phyloP scores from a whole-genome alignment of 169 alveolate genomes.

The Cryptosporidium sp. region DNA sequence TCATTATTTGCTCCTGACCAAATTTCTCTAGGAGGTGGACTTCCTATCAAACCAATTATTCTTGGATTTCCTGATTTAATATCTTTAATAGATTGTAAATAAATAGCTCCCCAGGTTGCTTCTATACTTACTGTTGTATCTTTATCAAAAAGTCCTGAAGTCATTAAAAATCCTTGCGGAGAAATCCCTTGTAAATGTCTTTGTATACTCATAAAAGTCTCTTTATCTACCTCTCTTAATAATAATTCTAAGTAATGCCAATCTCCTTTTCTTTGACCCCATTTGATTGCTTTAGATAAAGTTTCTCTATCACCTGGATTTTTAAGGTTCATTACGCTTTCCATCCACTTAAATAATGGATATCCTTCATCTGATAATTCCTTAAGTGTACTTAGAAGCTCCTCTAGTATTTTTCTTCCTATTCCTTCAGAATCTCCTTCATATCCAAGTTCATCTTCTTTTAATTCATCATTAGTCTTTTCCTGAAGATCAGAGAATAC shows the following conservation, averaged over 20 bases:
- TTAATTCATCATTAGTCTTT: not conserved
- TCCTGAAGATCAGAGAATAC: slow-evolving; percentile 39
- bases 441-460: not conserved
- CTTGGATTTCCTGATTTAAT: slow-evolving; percentile 35
- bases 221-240: slow-evolving; percentile 28
- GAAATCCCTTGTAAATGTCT: slow-evolving; percentile 62
- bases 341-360: slow-evolving; percentile 67
- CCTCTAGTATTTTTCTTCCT: not conserved
- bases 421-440: slow-evolving; percentile 12
- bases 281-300: slow-evolving; percentile 39
- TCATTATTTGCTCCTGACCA: slow-evolving; percentile 71
- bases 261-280: slow-evolving; percentile 62
- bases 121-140: slow-evolving; percentile 42
- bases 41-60: slow-evolving; percentile 49
- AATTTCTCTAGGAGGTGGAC: slow-evolving; percentile 54
- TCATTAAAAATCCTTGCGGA: slow-evolving; percentile 58
- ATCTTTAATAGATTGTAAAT: slow-evolving; percentile 60
- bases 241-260: slow-evolving; percentile 53
- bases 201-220: slow-evolving; percentile 41
- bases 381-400: slow-evolving; percentile 26
- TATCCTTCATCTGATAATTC: slow-evolving; percentile 63
- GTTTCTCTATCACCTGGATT: slow-evolving; percentile 26
- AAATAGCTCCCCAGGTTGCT: slow-evolving; percentile 76
- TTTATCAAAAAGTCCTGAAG: slow-evolving; percentile 63
- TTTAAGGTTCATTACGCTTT: slow-evolving; percentile 2